Evolutionary conservation across 768 basidiomycete genomes (phyloP), one percentile per base, ranked within the genome.

Genomic region (Russula compacta): DNA sequence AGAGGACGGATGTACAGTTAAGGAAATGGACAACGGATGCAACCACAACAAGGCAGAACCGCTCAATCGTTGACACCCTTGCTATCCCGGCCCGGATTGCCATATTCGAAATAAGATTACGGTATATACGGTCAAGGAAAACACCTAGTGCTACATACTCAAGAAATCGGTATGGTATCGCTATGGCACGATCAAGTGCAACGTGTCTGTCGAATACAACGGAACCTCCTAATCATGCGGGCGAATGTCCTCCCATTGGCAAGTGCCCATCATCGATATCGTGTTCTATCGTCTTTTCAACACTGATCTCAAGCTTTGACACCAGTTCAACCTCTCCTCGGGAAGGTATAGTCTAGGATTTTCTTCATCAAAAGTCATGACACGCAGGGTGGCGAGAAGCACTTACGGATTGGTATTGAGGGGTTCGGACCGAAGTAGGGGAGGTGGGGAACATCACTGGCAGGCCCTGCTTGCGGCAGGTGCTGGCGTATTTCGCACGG

Each of bases 271-370:
- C 24, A 15, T 59, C 49, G 4, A 51, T 32, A 1, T 59, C 58
- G 29, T 12, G 52, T n/a, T 32, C 38, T 38, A 59, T 35, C 50
- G 49, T 59, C 46, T 59, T 59, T 17, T 59, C 58, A 1, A 59
- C 10, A 17, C 32, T 59, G 17, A 59, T 59, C 56, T 57, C 56
- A 15, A 57, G 44, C 44, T 46, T 46, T 21, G 19, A 33, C 19
- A 24, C 48, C 14, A 5, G 48, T 32, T 49, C 48, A 8, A 49
- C 24, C 5, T 49, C 29, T 33, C 24, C 48, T 49, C 14, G 29
- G 12, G 48, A 49, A 33, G 48, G 48, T 14, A 29, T 4, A 49
- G 15, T 33, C 48, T 49, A 33, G 12, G 11, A 29, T 7, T 32
- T 29, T 24, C 24, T 24, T 33, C 32, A 49, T 49, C 6, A 17